Evolutionary conservation across 352 stramenopile genomes (phyloP), one percentile per base, ranked within the genome.

Genomic region (Pythium inflatum): DNA sequence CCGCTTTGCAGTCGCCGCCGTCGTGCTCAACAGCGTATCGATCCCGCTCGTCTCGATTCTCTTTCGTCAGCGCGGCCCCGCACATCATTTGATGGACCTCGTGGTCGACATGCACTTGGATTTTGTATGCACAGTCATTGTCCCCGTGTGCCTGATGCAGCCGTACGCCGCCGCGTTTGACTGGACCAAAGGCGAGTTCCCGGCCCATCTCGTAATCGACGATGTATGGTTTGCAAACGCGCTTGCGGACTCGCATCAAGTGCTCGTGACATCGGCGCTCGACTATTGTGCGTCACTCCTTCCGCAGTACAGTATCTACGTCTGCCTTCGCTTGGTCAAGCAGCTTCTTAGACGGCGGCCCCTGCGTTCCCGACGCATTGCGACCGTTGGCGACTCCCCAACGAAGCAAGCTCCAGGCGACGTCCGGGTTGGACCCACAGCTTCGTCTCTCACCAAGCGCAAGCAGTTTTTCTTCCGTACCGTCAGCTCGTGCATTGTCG

Each of bases 191-290:
- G 22, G n/a, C 9, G 3, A 34, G 11, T 74, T 53, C 31, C 36
- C 53, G 25, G n/a, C 38, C 13, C 2, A 53, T 25, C 45, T 69
- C 1, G 6, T 69, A 2, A 31, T 50, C 12, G 38, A 70, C 55
- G 68, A 74, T 14, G 55, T 62, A 0, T 74, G 68, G 68, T 48
- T 59, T 25, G 36, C 33, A 1, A 62, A 66, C 20, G 60, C 60
- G 5, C 33, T 74, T 12, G 34, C 34, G 5, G 61, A 74, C 30
- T 16, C 27, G 25, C 22, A 49, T 13, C 61, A 74, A n/a, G 61
- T 70, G 36, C 55, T 74, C 12, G 49, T 74, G 13, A 74, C 68
- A 9, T 66, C 68, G 20, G 62, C 38, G 24, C 6, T 63, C 1
- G 68, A 74, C 27, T 62, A 43, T 20, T 5, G 66, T 2, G 34